phyloP scores from a whole-genome alignment of 169 alveolate species.

The Besnoitia besnoiti region DNA sequence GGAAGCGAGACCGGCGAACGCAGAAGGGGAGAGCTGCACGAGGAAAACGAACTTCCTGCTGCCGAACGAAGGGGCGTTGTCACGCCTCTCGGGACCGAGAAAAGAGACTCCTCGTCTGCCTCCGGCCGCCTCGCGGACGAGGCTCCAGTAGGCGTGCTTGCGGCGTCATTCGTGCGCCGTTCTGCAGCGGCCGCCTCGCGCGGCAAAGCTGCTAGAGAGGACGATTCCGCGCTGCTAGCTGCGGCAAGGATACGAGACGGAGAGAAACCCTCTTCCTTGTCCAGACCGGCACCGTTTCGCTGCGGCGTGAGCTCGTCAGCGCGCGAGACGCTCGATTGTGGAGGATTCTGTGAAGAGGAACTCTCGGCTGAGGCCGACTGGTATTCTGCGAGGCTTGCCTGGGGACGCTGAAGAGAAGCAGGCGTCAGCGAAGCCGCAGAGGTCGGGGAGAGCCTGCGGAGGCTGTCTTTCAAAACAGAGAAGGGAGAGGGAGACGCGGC shows the following conservation, averaged over 20 bases:
- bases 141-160: neutral
- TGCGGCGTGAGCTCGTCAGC: neutral
- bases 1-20: neutral
- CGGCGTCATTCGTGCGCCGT: neutral
- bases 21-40: constrained; percentile 28
- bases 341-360: too few species aligned
- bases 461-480: neutral
- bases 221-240: too few species aligned
- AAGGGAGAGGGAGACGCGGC: neutral
- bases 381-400: neutral
- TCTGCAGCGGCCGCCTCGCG: too few species aligned
- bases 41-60: neutral
- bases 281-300: too few species aligned
- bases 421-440: neutral
- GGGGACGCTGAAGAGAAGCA: neutral
- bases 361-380: too few species aligned
- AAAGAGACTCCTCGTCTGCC: neutral
- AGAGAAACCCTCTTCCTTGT: too few species aligned
- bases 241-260: too few species aligned
- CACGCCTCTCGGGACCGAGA: neutral
- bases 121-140: neutral
- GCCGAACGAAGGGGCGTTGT: neutral
- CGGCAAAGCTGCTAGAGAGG: too few species aligned
- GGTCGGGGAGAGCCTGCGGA: neutral
- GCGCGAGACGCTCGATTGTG: neutral